Evolutionary conservation across 441 rosid species (phyloP).

Genomic region (Cnidoscolus chayamansa): DNA sequence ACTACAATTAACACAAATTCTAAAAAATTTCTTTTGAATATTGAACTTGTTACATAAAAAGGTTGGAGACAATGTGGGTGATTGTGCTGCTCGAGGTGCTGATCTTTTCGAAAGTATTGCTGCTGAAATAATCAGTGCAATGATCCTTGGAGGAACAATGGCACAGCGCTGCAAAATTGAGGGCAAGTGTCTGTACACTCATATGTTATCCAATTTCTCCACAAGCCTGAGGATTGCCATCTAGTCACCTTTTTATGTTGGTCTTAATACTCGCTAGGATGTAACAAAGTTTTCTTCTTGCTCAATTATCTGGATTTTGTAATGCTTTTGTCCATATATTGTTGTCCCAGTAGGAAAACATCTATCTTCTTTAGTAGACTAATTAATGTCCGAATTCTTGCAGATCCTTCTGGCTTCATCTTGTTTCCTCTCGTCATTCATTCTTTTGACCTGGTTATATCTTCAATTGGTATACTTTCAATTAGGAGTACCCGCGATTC

Average conservation of each 20-base stretch:
- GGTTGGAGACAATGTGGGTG: conserved; percentile 99
- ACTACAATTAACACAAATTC: not conserved
- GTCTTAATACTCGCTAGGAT: not conserved
- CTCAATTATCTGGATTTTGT: not conserved
- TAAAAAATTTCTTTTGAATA: not conserved
- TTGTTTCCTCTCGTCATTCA: conserved; percentile 97
- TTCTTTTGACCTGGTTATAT: conserved; percentile 91
- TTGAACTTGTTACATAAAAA: conserved; percentile 29
- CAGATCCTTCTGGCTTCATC: conserved; percentile 99
- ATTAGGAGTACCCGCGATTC: conserved; percentile 80
- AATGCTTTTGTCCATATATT: conserved; percentile 6
- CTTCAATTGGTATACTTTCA: conserved; percentile 91
- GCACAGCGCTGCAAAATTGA: conserved; percentile 88
- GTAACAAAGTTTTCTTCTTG: too few species aligned
- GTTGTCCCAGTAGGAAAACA: not conserved
- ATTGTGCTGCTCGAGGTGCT: conserved; percentile 99
- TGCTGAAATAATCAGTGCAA: conserved; percentile 97
- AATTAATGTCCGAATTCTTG: conserved; percentile 29
- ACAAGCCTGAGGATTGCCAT: not conserved
- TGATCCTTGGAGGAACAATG: conserved; percentile 99
- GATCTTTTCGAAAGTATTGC: conserved; percentile 99
- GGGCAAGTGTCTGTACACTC: conserved; percentile 45
- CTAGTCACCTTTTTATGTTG: not conserved
- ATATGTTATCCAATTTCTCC: not conserved
- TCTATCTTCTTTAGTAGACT: conserved; percentile 15